These are phyloP conservation scores for Phytophthora pistaciae DNA, from an alignment of 352 stramenopile species.

Conservation along the genomic window DNA sequence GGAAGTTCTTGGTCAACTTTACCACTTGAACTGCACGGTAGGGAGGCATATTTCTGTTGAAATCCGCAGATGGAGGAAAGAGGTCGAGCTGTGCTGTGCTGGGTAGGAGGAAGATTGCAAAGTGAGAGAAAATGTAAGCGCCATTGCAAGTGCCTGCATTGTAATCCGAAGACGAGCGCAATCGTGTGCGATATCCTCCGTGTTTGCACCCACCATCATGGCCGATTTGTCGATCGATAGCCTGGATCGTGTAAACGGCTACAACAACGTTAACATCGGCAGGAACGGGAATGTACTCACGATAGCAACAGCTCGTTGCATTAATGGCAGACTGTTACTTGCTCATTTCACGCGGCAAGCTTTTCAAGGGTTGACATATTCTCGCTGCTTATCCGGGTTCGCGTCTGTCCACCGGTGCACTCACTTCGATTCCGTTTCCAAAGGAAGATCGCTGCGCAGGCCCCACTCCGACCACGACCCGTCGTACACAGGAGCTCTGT, in stretches of 20 bases:
- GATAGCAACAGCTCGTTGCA: slow-evolving; percentile 1
- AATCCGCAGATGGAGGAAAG: not conserved
- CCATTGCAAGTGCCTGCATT: not conserved
- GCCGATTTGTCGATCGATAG: slow-evolving; percentile 27
- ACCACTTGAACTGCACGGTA: slow-evolving; percentile 43
- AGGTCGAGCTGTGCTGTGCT: slow-evolving; percentile 11
- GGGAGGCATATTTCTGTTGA: slow-evolving; percentile 31
- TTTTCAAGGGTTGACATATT: slow-evolving; percentile 7
- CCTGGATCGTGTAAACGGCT: slow-evolving; percentile 26
- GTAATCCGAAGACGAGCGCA: slow-evolving; percentile 18
- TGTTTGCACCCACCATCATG: slow-evolving; percentile 17
- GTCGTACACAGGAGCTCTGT: slow-evolving; percentile 87
- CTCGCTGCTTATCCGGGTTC: not conserved
- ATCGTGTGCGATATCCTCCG: slow-evolving; percentile 9
- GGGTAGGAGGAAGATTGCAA: slow-evolving; percentile 11
- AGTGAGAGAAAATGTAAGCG: slow-evolving; percentile 11
- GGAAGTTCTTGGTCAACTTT: slow-evolving; percentile 48
- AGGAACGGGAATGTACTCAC: slow-evolving; percentile 6
- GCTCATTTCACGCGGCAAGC: slow-evolving; percentile 7
- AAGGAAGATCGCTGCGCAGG: slow-evolving; percentile 61
- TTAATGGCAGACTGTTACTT: slow-evolving; percentile 8
- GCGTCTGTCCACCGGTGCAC: not conserved
- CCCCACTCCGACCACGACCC: slow-evolving; percentile 92
- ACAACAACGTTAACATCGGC: slow-evolving; percentile 15
- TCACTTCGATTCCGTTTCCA: slow-evolving; percentile 42